Conservation (phyloP, 495 filamentous ascomycete genomes). For the Melanomma pulvis-pyrius region DNA sequence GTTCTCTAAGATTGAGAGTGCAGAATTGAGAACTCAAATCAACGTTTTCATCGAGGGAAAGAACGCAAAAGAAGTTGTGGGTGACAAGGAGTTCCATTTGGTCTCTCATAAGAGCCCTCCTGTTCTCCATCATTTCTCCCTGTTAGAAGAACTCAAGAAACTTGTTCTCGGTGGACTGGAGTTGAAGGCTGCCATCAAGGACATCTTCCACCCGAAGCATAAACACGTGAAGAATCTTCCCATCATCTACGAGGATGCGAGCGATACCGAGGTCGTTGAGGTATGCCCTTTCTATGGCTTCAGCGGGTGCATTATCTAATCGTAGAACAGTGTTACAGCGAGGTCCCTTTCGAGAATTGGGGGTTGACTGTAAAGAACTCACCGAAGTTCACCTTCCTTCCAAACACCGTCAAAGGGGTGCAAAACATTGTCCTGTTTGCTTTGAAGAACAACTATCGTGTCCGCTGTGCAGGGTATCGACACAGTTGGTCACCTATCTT, state of each 20-base stretch:
- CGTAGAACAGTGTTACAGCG: slow-evolving; percentile 27
- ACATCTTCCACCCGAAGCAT: slow-evolving; percentile 26
- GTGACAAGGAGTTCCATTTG: slow-evolving; percentile 23
- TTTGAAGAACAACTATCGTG: slow-evolving; percentile 43
- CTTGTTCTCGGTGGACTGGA: slow-evolving; percentile 16
- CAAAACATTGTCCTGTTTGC: slow-evolving; percentile 52
- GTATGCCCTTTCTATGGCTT: slow-evolving; percentile 10
- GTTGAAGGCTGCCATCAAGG: slow-evolving; percentile 21
- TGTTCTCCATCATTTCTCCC: slow-evolving; percentile 37
- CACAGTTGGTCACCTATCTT: slow-evolving; percentile 55
- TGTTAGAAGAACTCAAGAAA: slow-evolving; percentile 29
- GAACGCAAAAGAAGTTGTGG: slow-evolving; percentile 21
- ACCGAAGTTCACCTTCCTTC: slow-evolving; percentile 52
- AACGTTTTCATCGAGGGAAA: slow-evolving; percentile 30
- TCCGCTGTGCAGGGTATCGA: slow-evolving; percentile 54
- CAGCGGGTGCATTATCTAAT: background rate
- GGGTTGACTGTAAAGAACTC: slow-evolving; percentile 52
- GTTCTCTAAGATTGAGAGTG: slow-evolving; percentile 26
- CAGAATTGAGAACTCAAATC: slow-evolving; percentile 33
- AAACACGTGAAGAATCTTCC: slow-evolving; percentile 34
- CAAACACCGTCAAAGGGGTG: slow-evolving; percentile 51
- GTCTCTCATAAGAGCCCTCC: slow-evolving; percentile 26
- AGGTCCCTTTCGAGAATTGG: slow-evolving; percentile 55
- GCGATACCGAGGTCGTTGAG: slow-evolving; percentile 29
- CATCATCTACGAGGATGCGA: slow-evolving; percentile 30